Evolutionary conservation across 352 stramenopile species (phyloP).

Genomic region (Globisporangium orthogonon): DNA sequence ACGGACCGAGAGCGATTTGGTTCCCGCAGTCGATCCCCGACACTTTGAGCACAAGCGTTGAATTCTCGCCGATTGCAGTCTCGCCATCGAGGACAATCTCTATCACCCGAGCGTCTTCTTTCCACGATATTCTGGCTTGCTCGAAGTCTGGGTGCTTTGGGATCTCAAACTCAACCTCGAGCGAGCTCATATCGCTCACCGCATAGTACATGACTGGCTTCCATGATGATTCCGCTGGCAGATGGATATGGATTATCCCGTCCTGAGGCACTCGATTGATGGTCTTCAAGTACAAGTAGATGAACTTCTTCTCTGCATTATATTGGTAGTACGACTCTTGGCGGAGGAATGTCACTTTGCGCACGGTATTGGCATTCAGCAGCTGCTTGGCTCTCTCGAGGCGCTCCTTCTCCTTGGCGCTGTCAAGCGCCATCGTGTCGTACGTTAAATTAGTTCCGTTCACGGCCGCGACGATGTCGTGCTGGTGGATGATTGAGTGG

Average conservation of each 20-base stretch:
- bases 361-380: conserved; percentile 18
- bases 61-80: conserved; percentile 22
- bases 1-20: conserved; percentile 28
- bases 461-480: conserved; percentile 50
- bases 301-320: conserved; percentile 13
- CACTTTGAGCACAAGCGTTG: conserved; percentile 31
- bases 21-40: conserved; percentile 21
- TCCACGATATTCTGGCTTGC: conserved; percentile 24
- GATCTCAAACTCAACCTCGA: conserved; percentile 24
- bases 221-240: conserved; percentile 21
- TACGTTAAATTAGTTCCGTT: conserved; percentile 21
- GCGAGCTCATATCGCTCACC: conserved; percentile 6
- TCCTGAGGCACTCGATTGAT: conserved; percentile 25
- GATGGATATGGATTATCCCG: conserved; percentile 25
- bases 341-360: conserved; percentile 37
- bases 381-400: conserved; percentile 19
- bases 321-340: conserved; percentile 53
- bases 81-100: conserved; percentile 29
- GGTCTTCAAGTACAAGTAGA: conserved; percentile 31
- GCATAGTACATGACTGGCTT: conserved; percentile 11
- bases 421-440: conserved; percentile 17
- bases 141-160: conserved; percentile 27
- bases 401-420: conserved; percentile 27
- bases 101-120: conserved; percentile 14
- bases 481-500: conserved; percentile 36